Percentiles rank a stretch among this genome's conserved stretches.
Conservation (phyloP, 352 stramenopile genomes). For the Phytophthora melonis region DNA sequence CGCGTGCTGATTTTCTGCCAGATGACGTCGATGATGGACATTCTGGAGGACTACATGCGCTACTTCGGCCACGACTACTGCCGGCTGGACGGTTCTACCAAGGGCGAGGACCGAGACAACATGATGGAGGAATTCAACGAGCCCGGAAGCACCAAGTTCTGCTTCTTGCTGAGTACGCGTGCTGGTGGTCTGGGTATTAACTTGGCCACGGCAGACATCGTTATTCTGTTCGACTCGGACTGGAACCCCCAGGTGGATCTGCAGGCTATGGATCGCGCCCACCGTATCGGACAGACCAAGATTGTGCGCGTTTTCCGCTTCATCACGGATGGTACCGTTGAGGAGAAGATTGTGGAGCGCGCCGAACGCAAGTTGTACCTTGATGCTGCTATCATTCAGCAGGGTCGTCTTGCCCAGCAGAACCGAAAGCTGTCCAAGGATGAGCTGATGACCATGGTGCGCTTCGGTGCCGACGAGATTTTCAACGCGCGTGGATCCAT, state of each 20-base stretch:
- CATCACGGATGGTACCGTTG: constrained; percentile 97
- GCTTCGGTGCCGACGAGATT: constrained; percentile 90
- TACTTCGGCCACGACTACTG: constrained; percentile 89
- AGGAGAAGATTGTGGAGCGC: constrained; percentile 99
- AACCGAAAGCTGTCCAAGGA: constrained; percentile 95
- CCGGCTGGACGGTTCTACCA: constrained; percentile 84
- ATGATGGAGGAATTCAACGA: constrained; percentile 99
- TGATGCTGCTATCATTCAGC: constrained; percentile 99
- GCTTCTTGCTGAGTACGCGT: constrained; percentile 97
- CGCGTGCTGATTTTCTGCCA: constrained; percentile 99
- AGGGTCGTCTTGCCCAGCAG: constrained; percentile 95
- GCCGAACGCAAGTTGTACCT: constrained; percentile 98
- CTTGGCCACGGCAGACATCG: constrained; percentile 98
- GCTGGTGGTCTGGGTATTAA: constrained; percentile 98
- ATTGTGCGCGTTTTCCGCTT: constrained; percentile 98
- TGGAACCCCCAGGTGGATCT: constrained; percentile 99
- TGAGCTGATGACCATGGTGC: constrained; percentile 98
- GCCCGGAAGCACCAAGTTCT: constrained; percentile 96
- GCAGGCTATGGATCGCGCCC: constrained; percentile 98
- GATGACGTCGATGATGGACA: constrained; percentile 99
- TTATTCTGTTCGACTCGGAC: constrained; percentile 98
- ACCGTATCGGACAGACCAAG: constrained; percentile 99
- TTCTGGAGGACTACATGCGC: constrained; percentile 99
- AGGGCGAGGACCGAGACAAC: constrained; percentile 85
- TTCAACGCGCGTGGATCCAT: constrained; percentile 90